These are phyloP conservation scores for Plasmodium ovale DNA, from an alignment of 169 alveolate genomes.

Conservation along the genomic window DNA sequence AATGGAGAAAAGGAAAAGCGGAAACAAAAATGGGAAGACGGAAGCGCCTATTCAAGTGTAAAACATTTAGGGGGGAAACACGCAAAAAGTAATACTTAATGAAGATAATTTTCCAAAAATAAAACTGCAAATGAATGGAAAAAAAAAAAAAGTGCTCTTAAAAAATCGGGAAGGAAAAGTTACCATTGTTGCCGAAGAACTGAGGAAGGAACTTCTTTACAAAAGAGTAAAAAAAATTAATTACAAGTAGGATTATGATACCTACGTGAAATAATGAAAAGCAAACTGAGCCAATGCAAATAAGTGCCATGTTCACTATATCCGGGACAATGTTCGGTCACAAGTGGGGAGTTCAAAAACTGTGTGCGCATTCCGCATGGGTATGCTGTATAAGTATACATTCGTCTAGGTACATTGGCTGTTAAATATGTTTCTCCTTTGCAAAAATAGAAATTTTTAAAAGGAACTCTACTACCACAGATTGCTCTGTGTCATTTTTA, in stretches of 20 bases:
- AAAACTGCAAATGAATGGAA: not conserved
- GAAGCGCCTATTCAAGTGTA: not conserved
- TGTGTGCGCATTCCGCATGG: not conserved
- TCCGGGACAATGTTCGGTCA: not conserved
- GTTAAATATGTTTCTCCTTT: too few species aligned
- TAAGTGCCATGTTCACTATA: slow-evolving; percentile 54
- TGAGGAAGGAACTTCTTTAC: slow-evolving; percentile 33
- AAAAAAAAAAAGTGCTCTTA: not conserved
- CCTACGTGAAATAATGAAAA: slow-evolving; percentile 71
- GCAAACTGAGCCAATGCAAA: slow-evolving; percentile 72
- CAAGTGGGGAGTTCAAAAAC: not conserved
- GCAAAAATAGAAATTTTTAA: too few species aligned
- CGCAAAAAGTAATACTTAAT: too few species aligned
- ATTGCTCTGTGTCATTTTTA: too few species aligned
- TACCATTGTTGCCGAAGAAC: slow-evolving; percentile 12
- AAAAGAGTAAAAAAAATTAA: slow-evolving; percentile 54
- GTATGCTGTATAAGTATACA: too few species aligned
- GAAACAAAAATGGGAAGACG: not conserved
- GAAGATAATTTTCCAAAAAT: too few species aligned
- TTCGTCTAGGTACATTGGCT: too few species aligned
- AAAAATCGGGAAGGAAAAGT: not conserved
- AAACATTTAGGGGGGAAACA: not conserved
- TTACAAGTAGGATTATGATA: slow-evolving; percentile 10
- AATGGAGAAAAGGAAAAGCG: not conserved
- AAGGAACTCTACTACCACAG: too few species aligned